Base-by-base conservation (phyloP, 805 yeast species). In the Starmerella bacillaris region DNA sequence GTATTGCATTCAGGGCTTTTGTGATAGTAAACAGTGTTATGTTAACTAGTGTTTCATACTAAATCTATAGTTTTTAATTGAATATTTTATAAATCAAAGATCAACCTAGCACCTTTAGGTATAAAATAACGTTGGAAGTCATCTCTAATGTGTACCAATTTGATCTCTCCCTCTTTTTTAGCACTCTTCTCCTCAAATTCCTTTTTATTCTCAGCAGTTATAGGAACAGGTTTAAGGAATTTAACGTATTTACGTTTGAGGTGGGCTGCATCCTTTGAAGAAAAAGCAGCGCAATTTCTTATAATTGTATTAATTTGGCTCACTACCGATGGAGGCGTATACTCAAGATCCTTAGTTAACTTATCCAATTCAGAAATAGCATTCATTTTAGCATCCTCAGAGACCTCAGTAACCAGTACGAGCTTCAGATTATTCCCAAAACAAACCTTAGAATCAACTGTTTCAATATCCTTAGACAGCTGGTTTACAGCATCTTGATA, bases 61-160 rank as follows among this genome's bases (percentile, higher is more conserved):
- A n/a, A n/a, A n/a, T n/a, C n/a, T n/a, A n/a, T n/a, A n/a, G n/a
- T n/a, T n/a, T n/a, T n/a, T n/a, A n/a, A n/a, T n/a, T n/a, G n/a
- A n/a, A n/a, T n/a, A n/a, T n/a, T n/a, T n/a, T n/a, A n/a, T n/a
- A n/a, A n/a, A n/a, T n/a, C n/a, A 31, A 51, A 45, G 3, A 47
- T 36, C 30, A 48, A 42, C 35, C 39, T 46, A 19, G 49, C 46
- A 3, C 45, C 48, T 36, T 36, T 29, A n/a, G 57, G 57, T 11
- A 54, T 44, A 32, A 41, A 54, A 39, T 74, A 58, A 5, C 63
- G 57, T 40, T 70, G 72, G 26, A 74, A 60, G 39, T 54, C 60
- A 17, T 57, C 63, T 36, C 71, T 68, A 51, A 79, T 73, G 67
- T 74, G 79, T 38, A 73, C 65, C 45, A 67, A 66, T 36, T 67